Base-by-base conservation (phyloP, 805 yeast genomes). In the Naumovozyma dairenensis region DNA sequence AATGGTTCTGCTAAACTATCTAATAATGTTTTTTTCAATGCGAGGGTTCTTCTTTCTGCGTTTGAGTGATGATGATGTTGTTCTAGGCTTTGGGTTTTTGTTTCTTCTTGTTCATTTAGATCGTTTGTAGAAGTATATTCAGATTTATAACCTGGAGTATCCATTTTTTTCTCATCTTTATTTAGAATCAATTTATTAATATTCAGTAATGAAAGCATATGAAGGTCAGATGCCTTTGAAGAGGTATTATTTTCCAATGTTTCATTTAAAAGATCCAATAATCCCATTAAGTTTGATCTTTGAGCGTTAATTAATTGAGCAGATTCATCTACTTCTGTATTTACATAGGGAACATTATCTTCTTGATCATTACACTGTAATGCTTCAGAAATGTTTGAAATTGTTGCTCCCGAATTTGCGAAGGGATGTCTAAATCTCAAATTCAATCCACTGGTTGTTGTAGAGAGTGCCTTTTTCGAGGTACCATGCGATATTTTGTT, bases 1-100 rank as follows among this genome's bases (percentile, higher is more conserved):
- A 57, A 57, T 14, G 62, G 62, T 34, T 55, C 58, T 4, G 62
- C 60, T 16, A 57, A 34, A 44, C 59, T 52, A 31, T 57, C 53
- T 28, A 57, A 32, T 15, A 57, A 29, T 5, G 48, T 48, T 32
- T 38, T 52, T 18, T 49, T 52, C 31, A 57, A 33, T 14, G 43
- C 43, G 16, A 41, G 32, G 1, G 43, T 21, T 7, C 34, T 36
- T 16, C 30, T 36, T 24, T 33, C 37, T 12, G 34, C 26, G 16
- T 37, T 40, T n/a, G 18, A 16, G 8, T 31, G 32, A 16, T 28
- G 28, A 14, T 34, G 28, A 17, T 36, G n/a, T n/a, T n/a, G n/a
- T n/a, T n/a, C n/a, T n/a, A n/a, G n/a, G n/a, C n/a, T n/a, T n/a
- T 27, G 18, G 29, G 29, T 12, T 27, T n/a, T n/a, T n/a, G n/a